phyloP scores from a whole-genome alignment of 139 green algal genomes.

The Tetraselmis striata region DNA sequence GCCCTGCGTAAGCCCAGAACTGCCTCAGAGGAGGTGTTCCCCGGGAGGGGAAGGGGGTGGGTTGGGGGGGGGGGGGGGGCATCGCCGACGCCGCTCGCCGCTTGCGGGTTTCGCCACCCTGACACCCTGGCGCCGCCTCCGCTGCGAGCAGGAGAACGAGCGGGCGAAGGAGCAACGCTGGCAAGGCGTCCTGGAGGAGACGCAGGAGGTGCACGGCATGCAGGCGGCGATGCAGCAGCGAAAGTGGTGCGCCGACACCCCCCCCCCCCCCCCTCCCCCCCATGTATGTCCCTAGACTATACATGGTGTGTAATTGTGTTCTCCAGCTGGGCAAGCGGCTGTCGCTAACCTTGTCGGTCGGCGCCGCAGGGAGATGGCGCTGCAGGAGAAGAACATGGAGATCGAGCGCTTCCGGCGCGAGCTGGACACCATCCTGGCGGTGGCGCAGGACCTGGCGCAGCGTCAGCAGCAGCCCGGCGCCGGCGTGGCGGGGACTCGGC shows the following conservation, averaged over 20 bases:
- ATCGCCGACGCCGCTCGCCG: too few species aligned
- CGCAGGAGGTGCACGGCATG: not conserved
- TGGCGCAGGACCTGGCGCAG: not conserved
- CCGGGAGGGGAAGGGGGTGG: too few species aligned
- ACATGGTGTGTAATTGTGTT: too few species aligned
- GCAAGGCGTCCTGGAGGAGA: not conserved
- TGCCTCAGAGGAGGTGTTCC: too few species aligned
- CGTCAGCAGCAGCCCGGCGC: not conserved
- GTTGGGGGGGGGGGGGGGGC: too few species aligned
- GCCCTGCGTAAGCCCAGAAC: too few species aligned
- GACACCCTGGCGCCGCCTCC: too few species aligned
- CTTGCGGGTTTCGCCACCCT: too few species aligned
- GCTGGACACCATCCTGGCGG: not conserved
- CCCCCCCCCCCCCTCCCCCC: too few species aligned
- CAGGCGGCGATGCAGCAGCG: not conserved
- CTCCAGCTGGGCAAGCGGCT: too few species aligned
- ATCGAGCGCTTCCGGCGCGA: not conserved
- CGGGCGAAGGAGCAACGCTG: not conserved
- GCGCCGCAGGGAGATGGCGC: not conserved
- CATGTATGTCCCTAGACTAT: not conserved
- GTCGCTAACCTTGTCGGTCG: too few species aligned
- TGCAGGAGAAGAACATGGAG: not conserved
- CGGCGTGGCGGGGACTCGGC: too few species aligned
- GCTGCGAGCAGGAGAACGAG: not conserved
- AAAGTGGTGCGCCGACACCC: not conserved